Base-by-base conservation (phyloP, 208 protist species). In the Leishmania braziliensis region DNA sequence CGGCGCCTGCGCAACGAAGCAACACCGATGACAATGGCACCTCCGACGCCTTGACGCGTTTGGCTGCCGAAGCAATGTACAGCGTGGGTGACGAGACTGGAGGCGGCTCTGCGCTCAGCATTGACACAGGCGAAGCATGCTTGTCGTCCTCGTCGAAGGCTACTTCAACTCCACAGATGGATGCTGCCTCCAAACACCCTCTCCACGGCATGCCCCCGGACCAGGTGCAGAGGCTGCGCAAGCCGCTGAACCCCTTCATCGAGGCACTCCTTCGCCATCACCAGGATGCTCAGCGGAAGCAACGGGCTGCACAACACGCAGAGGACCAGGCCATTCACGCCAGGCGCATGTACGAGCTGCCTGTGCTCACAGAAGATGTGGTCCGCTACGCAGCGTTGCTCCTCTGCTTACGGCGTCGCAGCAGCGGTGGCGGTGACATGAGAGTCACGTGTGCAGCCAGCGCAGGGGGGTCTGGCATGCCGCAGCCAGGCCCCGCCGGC, bases 321-420 rank as follows among this genome's bases (percentile, higher is more conserved):
- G 84, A 84, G 39, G 84, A 77, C 48, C 79, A 84, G 43, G 65
- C 77, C 1, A 75, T 77, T 2, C 43, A 63, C 48, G 66, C 71
- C 29, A 73, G 74, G n/a, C 82, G 82, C 29, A 73, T 76, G 51
- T 86, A 82, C 78, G 82, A 86, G 51, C 66, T 86, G 36, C 82
- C 82, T 5, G 26, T 82, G 10, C 74, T 86, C 63, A 79, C 78
- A 23, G 77, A 86, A 26, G 82, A 86, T 54, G 68, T 86, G 10
- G 66, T 77, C 12, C 82, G 82, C 73, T 86, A 86, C 74, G 82
- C 74, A 0, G 65, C 56, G 6, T 75, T 86, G 5, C 62, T 86
- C 3, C 12, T 75, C 9, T 79, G 82, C 33, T 60, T 86, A 20
- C 80, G 80, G 26, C 82, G 78, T 16, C 56, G 50, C n/a, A 72